These are phyloP conservation scores for Calonectria pseudoreteaudii DNA, from an alignment of 2,329 filamentous ascomycete species.

Conservation along the genomic window DNA sequence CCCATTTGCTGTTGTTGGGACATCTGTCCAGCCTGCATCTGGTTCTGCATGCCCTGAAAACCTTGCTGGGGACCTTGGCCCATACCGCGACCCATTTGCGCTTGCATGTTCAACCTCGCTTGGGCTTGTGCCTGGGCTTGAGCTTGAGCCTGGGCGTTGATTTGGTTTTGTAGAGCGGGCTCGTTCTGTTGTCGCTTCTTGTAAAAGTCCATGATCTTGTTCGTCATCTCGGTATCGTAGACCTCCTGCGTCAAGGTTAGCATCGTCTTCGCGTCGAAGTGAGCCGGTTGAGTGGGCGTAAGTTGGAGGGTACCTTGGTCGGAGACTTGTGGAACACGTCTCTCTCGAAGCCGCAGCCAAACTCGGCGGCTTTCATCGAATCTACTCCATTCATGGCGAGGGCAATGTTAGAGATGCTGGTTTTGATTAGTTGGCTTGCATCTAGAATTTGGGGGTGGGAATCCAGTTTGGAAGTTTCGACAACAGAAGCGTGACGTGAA, in stretches of 20 bases:
- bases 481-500: background rate
- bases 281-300: background rate
- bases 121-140: constrained; percentile 52
- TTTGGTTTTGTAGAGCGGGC: constrained; percentile 60
- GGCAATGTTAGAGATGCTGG: constrained; percentile 64
- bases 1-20: constrained; percentile 55
- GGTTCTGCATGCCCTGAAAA: constrained; percentile 70
- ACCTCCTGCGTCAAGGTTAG: constrained; percentile 52
- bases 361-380: constrained; percentile 53
- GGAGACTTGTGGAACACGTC: constrained; percentile 58
- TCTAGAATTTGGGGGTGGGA: background rate
- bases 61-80: constrained; percentile 63
- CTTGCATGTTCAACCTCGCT: constrained; percentile 65
- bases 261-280: background rate
- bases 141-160: constrained; percentile 58
- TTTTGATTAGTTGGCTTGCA: constrained; percentile 28
- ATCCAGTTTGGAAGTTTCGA: background rate
- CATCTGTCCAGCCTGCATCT: constrained; percentile 67
- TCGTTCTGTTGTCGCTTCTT: constrained; percentile 64
- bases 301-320: constrained; percentile 56
- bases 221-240: constrained; percentile 62
- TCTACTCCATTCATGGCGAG: constrained; percentile 58
- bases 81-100: constrained; percentile 64
- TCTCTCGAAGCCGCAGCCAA: constrained; percentile 61
- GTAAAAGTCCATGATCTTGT: constrained; percentile 61